Evolutionary conservation across 2,329 filamentous ascomycete species (phyloP).

Genomic region (Talaromyces marneffei): DNA sequence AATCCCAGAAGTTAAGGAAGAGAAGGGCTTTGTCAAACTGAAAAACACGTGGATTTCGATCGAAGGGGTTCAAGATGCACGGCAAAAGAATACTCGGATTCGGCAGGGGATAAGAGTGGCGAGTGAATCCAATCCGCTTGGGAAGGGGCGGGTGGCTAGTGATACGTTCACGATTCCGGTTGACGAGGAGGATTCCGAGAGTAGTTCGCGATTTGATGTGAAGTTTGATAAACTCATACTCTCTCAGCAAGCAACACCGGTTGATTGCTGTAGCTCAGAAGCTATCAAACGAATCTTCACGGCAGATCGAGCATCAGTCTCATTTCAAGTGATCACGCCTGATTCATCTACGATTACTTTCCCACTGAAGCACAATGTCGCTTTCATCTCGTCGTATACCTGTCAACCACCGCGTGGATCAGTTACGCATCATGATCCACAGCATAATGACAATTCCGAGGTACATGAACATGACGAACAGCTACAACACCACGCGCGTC

Average conservation of each 20-base stretch:
- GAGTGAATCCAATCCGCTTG: constrained; percentile 37
- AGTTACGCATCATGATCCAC: constrained; percentile 12
- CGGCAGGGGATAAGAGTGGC: constrained; percentile 36
- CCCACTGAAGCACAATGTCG: constrained; percentile 46
- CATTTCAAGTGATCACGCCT: constrained; percentile 19
- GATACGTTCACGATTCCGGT: constrained; percentile 35
- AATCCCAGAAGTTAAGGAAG: constrained; percentile 27
- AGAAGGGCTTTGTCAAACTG: constrained; percentile 19
- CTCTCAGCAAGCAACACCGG: not conserved
- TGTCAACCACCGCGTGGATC: constrained; percentile 44
- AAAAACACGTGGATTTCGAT: constrained; percentile 48
- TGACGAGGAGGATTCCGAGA: constrained; percentile 22
- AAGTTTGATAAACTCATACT: constrained; percentile 1
- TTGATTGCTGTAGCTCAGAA: constrained; percentile 15
- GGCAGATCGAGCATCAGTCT: constrained; percentile 23
- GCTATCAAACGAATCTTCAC: constrained; percentile 16
- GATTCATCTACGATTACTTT: constrained; percentile 24
- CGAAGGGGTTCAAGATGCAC: constrained; percentile 23
- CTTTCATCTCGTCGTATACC: constrained; percentile 51
- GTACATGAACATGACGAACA: not conserved
- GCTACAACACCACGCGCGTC: constrained; percentile 19
- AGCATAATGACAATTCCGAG: not conserved
- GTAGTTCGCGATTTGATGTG: constrained; percentile 20
- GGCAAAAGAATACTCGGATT: constrained; percentile 35
- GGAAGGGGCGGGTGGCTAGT: constrained; percentile 33